Evolutionary conservation across 345 rosid genomes (phyloP).

Genomic region (Reutealis trisperma): DNA sequence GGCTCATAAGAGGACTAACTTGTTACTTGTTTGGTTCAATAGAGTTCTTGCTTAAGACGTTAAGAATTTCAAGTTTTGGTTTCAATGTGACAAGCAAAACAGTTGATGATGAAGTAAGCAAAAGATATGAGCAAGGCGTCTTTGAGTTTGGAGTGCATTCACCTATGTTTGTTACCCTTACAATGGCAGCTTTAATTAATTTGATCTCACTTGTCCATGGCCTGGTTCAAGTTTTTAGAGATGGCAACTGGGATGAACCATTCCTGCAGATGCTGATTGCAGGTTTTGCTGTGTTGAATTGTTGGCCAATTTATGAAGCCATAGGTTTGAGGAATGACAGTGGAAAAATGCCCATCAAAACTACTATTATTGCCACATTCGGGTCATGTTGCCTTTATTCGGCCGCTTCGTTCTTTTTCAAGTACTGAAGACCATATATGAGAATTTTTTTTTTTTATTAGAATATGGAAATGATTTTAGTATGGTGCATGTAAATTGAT

Average conservation of each 20-base stretch:
- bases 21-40: conserved; percentile 38
- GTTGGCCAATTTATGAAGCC: conserved; percentile 64
- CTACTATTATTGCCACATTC: conserved; percentile 31
- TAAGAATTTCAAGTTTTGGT: conserved; percentile 48
- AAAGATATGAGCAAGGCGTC: conserved; percentile 51
- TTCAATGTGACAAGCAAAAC: conserved; percentile 71
- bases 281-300: conserved; percentile 48
- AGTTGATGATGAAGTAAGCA: conserved; percentile 45
- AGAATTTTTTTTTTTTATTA: no score
- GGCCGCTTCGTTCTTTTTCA: conserved; percentile 25
- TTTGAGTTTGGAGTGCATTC: conserved; percentile 62
- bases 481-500: no score
- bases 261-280: conserved; percentile 42
- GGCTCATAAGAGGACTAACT: conserved; percentile 54
- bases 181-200: conserved; percentile 52
- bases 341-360: conserved; percentile 47
- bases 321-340: conserved; percentile 54
- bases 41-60: conserved; percentile 46
- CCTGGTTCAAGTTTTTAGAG: conserved; percentile 6
- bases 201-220: conserved; percentile 40
- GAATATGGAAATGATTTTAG: no score
- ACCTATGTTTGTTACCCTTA: conserved; percentile 49
- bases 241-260: conserved; percentile 25
- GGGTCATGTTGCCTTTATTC: conserved; percentile 31
- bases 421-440: no score